These are phyloP conservation scores for Heterobasidion occidentale DNA, from an alignment of 1,284 basidiomycete species.

Conservation along the genomic window DNA sequence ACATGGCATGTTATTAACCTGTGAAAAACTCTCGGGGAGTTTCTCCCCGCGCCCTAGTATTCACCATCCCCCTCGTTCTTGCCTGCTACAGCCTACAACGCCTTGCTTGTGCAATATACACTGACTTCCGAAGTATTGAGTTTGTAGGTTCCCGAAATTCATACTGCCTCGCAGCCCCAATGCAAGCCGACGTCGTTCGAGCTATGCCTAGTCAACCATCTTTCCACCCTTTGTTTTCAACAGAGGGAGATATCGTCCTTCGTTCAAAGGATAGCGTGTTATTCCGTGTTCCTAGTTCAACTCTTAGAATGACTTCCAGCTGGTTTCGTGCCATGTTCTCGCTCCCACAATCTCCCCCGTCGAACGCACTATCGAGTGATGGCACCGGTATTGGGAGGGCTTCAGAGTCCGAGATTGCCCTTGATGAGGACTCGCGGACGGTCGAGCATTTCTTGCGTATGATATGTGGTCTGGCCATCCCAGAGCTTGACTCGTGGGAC, in stretches of 20 bases:
- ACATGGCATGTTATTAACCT: too few species aligned
- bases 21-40: too few species aligned
- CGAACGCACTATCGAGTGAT: slow-evolving; percentile 1
- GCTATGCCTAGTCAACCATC: not conserved
- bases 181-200: not conserved
- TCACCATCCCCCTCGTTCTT: too few species aligned
- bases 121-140: not conserved
- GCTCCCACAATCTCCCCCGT: slow-evolving; percentile 35
- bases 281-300: slow-evolving; percentile 51
- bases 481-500: slow-evolving; percentile 35
- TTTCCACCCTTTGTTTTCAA: slow-evolving; percentile 39
- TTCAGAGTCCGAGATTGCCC: slow-evolving; percentile 28
- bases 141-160: not conserved
- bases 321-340: slow-evolving; percentile 55
- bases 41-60: too few species aligned
- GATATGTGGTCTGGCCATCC: slow-evolving; percentile 47
- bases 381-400: slow-evolving; percentile 19
- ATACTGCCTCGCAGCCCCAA: not conserved
- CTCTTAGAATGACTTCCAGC: slow-evolving; percentile 52
- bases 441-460: slow-evolving; percentile 52
- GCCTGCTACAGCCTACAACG: too few species aligned
- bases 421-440: slow-evolving; percentile 46
- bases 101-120: not conserved
- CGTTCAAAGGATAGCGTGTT: slow-evolving; percentile 33
- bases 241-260: slow-evolving; percentile 40